Conservation (phyloP, 257 asterid species). For the Nicotiana tabacum region DNA sequence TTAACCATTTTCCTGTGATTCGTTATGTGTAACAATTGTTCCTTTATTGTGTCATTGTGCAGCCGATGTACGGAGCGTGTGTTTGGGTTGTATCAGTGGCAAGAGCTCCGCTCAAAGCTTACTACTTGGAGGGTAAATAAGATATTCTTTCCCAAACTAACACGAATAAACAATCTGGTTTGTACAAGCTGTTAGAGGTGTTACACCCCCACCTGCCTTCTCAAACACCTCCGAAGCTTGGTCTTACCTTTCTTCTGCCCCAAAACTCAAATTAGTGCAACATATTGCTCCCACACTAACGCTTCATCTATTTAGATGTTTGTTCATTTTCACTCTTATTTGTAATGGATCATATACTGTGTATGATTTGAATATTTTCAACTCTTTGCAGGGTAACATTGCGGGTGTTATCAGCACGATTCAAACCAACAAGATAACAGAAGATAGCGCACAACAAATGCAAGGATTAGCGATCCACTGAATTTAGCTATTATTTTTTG, state of each 20-base stretch:
- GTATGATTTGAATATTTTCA: neutral
- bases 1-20: slow-evolving; percentile 7
- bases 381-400: slow-evolving; percentile 50
- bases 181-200: neutral
- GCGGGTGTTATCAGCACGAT: slow-evolving; percentile 59
- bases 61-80: slow-evolving; percentile 72
- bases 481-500: slow-evolving; percentile 22
- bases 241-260: neutral
- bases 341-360: neutral
- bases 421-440: slow-evolving; percentile 73
- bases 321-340: neutral
- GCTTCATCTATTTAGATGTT: neutral
- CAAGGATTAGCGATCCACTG: slow-evolving; percentile 64
- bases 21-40: neutral
- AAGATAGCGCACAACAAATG: slow-evolving; percentile 59
- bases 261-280: neutral
- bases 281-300: neutral
- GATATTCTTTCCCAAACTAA: neutral
- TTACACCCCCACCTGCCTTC: neutral
- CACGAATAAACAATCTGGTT: neutral
- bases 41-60: slow-evolving; percentile 16
- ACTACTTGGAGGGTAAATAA: slow-evolving; percentile 76
- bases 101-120: slow-evolving; percentile 63
- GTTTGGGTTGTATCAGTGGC: slow-evolving; percentile 79
- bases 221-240: neutral